phyloP scores from a whole-genome alignment of 257 asterid genomes.

The Salvia miltiorrhiza region DNA sequence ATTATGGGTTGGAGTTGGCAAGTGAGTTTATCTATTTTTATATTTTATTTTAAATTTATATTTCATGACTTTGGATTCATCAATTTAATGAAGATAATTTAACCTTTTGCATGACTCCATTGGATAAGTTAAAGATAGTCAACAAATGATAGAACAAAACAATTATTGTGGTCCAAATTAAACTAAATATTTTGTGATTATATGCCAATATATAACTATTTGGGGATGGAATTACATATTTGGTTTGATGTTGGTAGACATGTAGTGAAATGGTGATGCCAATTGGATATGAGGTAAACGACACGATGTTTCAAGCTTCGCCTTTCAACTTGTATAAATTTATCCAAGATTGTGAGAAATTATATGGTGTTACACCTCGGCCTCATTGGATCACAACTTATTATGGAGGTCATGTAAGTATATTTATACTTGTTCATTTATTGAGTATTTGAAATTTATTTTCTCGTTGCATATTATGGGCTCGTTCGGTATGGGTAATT shows the following conservation, averaged over 20 bases:
- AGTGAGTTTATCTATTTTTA: conserved; percentile 27
- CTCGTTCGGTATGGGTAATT: no score
- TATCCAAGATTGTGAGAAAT: conserved; percentile 14
- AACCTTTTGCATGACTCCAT: no score
- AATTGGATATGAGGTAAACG: conserved; percentile 29
- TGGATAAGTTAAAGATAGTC: no score
- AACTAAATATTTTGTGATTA: no score
- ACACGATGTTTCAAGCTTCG: conserved; percentile 30
- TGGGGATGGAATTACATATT: neutral
- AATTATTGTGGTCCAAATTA: neutral
- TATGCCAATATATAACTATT: no score
- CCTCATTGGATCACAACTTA: conserved; percentile 44
- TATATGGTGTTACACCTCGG: conserved; percentile 43
- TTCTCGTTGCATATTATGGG: neutral
- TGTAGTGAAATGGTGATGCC: conserved; percentile 62
- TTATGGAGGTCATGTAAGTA: conserved; percentile 56
- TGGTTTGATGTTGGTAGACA: conserved; percentile 23
- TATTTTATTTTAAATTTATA: no score
- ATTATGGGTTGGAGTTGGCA: conserved; percentile 64
- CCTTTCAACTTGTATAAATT: conserved; percentile 26
- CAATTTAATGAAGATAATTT: no score
- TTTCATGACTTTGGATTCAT: no score
- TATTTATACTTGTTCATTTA: neutral
- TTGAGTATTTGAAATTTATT: neutral
- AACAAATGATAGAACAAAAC: neutral